These are phyloP conservation scores for Talinum fruticosum DNA, from an alignment of 148 eudicot genomes.

Conservation along the genomic window DNA sequence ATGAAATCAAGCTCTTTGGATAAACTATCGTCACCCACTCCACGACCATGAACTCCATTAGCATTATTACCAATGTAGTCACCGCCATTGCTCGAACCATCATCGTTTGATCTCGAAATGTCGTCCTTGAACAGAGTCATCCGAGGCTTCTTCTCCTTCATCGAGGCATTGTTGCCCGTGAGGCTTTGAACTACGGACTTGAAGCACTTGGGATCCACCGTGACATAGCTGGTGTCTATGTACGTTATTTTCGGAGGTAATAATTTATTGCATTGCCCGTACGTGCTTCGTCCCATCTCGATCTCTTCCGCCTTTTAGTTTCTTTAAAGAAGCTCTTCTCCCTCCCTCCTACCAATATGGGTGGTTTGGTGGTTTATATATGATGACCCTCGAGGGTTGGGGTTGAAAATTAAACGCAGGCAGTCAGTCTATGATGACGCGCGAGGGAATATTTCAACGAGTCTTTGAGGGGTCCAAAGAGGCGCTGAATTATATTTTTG, in stretches of 20 bases:
- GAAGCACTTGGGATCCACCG: conserved; percentile 37
- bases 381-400: too few species aligned
- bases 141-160: neutral
- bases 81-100: neutral
- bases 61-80: neutral
- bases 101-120: neutral
- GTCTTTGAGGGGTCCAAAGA: neutral
- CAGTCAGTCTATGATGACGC: neutral
- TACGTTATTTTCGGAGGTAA: conserved; percentile 26
- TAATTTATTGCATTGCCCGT: neutral
- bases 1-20: conserved; percentile 13
- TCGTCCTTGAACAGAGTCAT: neutral
- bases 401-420: neutral
- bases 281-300: conserved; percentile 12
- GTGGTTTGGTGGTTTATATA: neutral
- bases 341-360: too few species aligned
- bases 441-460: too few species aligned
- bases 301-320: too few species aligned
- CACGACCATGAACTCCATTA: neutral
- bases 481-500: too few species aligned
- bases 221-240: conserved; percentile 12
- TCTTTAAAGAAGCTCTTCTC: too few species aligned
- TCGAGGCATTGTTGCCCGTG: conserved; percentile 37
- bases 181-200: conserved; percentile 47
- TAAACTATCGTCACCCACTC: neutral